A percentile compares a stretch with the other conserved stretches of the same genome.
phyloP scores from a whole-genome alignment of 2,329 filamentous ascomycete species.

The Penicillium brevicompactum region DNA sequence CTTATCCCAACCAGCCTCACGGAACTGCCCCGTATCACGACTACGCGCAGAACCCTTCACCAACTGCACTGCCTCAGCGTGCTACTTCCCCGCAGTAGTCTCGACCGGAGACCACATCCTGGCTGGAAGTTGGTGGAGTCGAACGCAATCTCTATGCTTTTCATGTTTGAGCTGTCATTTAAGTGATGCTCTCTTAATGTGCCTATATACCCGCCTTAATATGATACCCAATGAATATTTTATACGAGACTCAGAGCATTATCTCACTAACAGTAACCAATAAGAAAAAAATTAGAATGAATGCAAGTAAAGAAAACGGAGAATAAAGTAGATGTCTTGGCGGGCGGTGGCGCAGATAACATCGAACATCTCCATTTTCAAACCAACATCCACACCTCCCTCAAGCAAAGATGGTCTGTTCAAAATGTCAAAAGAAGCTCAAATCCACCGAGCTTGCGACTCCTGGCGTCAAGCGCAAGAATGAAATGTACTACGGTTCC shows the following conservation, averaged over 20 bases:
- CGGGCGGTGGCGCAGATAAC: slow-evolving; percentile 22
- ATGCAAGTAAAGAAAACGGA: neutral
- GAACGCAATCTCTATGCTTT: neutral
- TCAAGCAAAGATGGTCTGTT: slow-evolving; percentile 58
- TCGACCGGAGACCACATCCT: neutral
- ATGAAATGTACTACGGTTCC: slow-evolving; percentile 67
- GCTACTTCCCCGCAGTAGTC: neutral
- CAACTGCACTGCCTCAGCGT: neutral
- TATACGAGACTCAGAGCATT: neutral
- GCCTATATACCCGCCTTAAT: neutral
- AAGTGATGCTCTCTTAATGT: neutral
- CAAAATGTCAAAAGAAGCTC: slow-evolving; percentile 64
- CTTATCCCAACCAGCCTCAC: slow-evolving; percentile 1
- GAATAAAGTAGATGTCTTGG: slow-evolving; percentile 10
- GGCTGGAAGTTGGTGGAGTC: neutral
- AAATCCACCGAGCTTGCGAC: slow-evolving; percentile 65
- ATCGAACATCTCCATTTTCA: slow-evolving; percentile 12
- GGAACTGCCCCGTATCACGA: neutral
- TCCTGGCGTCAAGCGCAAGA: slow-evolving; percentile 67
- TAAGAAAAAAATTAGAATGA: neutral
- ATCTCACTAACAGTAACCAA: neutral
- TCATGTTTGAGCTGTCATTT: neutral
- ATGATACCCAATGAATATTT: slow-evolving; percentile 2
- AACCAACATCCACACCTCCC: neutral
- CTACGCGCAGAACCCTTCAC: neutral